Percentiles rank a stretch among this genome's conserved stretches.
phyloP scores from a whole-genome alignment of 306 rosid species.

The Oemleria cerasiformis region DNA sequence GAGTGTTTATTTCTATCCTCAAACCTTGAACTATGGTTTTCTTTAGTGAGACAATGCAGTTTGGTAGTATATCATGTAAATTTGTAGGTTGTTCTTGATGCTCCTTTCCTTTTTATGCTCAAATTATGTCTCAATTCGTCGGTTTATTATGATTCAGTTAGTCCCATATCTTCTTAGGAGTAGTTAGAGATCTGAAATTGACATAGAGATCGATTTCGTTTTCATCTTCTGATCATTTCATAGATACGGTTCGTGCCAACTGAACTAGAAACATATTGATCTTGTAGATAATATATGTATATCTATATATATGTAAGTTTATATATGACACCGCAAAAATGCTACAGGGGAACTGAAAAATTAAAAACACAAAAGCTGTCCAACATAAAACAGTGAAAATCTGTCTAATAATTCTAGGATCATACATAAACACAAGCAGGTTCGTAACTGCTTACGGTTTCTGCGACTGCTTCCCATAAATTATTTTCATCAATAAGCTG shows the following conservation, averaged over 20 bases:
- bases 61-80: constrained; percentile 26
- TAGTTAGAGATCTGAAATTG: no score
- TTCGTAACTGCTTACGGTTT: neutral
- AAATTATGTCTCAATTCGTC: neutral
- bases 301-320: neutral
- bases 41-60: constrained; percentile 30
- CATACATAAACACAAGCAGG: constrained; percentile 20
- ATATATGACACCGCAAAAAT: neutral
- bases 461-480: constrained; percentile 28
- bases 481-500: constrained; percentile 17
- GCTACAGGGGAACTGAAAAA: neutral
- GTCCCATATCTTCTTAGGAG: neutral
- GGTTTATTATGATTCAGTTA: neutral
- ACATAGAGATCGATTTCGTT: no score
- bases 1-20: constrained; percentile 13
- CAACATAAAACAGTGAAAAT: neutral
- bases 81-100: constrained; percentile 20
- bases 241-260: neutral
- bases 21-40: constrained; percentile 22
- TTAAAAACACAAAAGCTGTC: neutral
- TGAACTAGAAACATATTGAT: neutral
- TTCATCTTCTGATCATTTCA: neutral
- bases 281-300: neutral
- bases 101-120: neutral
- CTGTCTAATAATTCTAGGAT: neutral